These are phyloP conservation scores for Dillenia turbinata DNA, from an alignment of 164 flowering plant genomes.

Conservation along the genomic window DNA sequence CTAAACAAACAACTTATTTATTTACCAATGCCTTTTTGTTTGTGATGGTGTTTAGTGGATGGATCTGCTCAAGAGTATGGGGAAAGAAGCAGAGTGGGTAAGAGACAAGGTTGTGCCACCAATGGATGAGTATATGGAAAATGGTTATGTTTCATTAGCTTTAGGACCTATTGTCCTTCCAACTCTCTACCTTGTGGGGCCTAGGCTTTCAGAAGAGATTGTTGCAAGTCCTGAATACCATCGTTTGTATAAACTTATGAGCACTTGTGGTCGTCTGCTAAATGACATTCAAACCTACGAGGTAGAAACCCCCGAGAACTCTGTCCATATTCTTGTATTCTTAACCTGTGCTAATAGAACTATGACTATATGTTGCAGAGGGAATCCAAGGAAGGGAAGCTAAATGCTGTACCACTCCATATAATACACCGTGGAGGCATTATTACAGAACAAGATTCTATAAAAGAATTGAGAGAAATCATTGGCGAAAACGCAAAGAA, in stretches of 20 bases:
- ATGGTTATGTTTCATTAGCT: constrained; percentile 25
- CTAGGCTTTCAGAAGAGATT: constrained; percentile 21
- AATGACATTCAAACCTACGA: constrained; percentile 25
- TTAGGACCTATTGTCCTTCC: constrained; percentile 33
- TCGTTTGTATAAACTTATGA: constrained; percentile 19
- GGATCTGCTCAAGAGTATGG: constrained; percentile 21
- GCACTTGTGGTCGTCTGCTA: constrained; percentile 31
- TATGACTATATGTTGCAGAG: constrained; percentile 16
- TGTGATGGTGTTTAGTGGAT: constrained; percentile 20
- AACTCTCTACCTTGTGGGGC: constrained; percentile 28
- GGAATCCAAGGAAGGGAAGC: constrained; percentile 8
- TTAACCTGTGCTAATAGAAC: background rate
- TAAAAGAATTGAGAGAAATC: no score
- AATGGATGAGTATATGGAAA: constrained; percentile 24
- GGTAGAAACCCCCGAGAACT: constrained; percentile 8
- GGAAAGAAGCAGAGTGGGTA: constrained; percentile 30
- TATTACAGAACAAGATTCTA: no score
- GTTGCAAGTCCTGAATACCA: constrained; percentile 21
- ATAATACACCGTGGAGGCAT: no score
- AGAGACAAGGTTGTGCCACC: constrained; percentile 18
- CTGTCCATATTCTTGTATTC: background rate
- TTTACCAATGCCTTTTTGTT: background rate
- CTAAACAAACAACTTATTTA: no score
- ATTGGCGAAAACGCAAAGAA: no score
- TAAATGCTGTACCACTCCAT: no score